phyloP scores from a whole-genome alignment of 331 rosid genomes.

The Quercus tomentella region DNA sequence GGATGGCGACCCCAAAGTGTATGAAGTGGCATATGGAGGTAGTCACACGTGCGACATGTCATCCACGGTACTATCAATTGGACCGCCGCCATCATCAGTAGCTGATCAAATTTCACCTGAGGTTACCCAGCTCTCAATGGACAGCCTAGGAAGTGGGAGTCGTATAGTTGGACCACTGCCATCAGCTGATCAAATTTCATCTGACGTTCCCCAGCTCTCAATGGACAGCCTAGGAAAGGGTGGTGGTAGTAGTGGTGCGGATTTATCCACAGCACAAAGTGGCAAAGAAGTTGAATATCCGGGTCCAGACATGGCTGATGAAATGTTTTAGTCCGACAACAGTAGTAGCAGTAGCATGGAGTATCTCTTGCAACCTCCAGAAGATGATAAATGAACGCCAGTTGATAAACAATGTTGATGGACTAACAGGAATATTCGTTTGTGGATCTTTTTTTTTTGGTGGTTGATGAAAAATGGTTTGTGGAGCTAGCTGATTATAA shows the following conservation, averaged over 20 bases:
- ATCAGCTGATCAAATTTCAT: neutral
- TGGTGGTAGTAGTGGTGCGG: neutral
- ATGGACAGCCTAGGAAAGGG: neutral
- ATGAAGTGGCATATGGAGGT: conserved; percentile 46
- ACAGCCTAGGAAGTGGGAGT: neutral
- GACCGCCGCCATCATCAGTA: conserved; percentile 4
- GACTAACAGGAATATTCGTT: neutral
- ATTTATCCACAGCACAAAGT: conserved; percentile 24
- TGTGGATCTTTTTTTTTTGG: too few species aligned
- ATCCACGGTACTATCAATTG: conserved; percentile 62
- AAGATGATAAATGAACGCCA: conserved; percentile 6
- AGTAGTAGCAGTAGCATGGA: too few species aligned
- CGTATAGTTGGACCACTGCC: conserved; percentile 23
- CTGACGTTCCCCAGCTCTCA: neutral
- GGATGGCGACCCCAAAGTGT: conserved; percentile 46
- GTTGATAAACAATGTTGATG: conserved; percentile 34
- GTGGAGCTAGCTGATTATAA: too few species aligned
- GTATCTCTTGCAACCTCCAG: too few species aligned
- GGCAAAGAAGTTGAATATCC: neutral
- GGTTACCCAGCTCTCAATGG: neutral
- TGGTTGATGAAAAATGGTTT: too few species aligned
- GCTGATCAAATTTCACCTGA: conserved; percentile 1
- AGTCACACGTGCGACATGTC: conserved; percentile 65
- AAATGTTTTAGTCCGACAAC: too few species aligned
- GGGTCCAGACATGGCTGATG: too few species aligned